Percentiles rank a stretch among this genome's conserved stretches.
Conservation (phyloP, 495 filamentous ascomycete species). For the Mycothermus thermophilus region DNA sequence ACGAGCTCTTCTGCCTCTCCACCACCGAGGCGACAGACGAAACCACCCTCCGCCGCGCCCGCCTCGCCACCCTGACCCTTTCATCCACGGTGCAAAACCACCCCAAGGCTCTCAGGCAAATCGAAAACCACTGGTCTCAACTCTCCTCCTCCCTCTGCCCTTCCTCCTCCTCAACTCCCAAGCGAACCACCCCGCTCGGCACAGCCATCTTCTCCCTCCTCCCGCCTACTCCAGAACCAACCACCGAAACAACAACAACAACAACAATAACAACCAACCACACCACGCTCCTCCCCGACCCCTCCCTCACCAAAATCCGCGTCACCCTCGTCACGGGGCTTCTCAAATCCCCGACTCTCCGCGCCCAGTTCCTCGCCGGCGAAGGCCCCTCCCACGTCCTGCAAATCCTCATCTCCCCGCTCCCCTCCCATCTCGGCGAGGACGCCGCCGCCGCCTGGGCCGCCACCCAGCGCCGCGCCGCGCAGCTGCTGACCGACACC, state of each 20-base stretch:
- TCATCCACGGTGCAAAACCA: conserved; percentile 48
- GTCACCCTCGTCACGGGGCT: conserved; percentile 28
- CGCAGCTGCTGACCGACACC: conserved; percentile 40
- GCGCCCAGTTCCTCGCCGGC: conserved; percentile 36
- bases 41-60: conserved; percentile 18
- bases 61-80: conserved; percentile 39
- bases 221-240: conserved; percentile 18
- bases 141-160: conserved; percentile 15
- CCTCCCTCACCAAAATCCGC: conserved; percentile 23
- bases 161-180: neutral
- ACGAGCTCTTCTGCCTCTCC: conserved; percentile 31
- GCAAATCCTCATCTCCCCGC: conserved; percentile 20
- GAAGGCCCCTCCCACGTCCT: conserved; percentile 34
- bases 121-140: conserved; percentile 27
- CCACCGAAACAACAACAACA: too few relatives aligned
- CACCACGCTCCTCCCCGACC: conserved; percentile 17
- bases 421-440: conserved; percentile 4
- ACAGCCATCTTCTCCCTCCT: conserved; percentile 15
- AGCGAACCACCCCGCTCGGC: conserved; percentile 3
- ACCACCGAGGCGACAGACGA: conserved; percentile 6
- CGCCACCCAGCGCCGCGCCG: conserved; percentile 28
- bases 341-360: conserved; percentile 29
- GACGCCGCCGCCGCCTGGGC: conserved; percentile 23
- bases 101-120: conserved; percentile 39
- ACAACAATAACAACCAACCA: too few relatives aligned